Percentiles rank a stretch among this genome's conserved stretches.
phyloP scores from a whole-genome alignment of 176 grass and related monocot species.

The Coix lacrymajobi region DNA sequence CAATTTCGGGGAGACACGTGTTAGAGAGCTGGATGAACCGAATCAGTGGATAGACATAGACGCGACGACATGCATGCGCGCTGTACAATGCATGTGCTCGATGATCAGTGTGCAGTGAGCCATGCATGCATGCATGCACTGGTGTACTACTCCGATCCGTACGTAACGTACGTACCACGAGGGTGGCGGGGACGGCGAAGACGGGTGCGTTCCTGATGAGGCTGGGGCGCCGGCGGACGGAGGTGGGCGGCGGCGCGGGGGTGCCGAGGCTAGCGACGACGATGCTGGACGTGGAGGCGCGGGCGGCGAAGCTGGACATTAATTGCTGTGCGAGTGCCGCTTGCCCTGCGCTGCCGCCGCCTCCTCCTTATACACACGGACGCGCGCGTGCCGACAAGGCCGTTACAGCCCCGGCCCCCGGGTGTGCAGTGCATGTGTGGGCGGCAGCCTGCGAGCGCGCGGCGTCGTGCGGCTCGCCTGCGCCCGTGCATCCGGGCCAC shows the following conservation, averaged over 20 bases:
- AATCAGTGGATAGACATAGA: not conserved
- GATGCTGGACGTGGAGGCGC: slow-evolving; percentile 10
- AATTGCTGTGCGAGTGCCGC: slow-evolving; percentile 1
- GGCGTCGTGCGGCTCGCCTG: slow-evolving; percentile 25
- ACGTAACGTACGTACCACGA: slow-evolving; percentile 36
- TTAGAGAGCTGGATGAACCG: too few species aligned
- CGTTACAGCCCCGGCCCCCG: not conserved
- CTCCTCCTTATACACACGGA: slow-evolving; percentile 24
- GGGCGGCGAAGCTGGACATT: slow-evolving; percentile 48
- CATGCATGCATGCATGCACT: not conserved
- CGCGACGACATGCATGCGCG: not conserved
- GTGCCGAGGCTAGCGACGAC: slow-evolving; percentile 38
- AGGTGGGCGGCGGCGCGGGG: slow-evolving; percentile 12
- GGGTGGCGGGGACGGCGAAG: slow-evolving; percentile 34
- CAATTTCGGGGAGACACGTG: not conserved
- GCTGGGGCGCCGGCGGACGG: slow-evolving; percentile 28
- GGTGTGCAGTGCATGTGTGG: not conserved
- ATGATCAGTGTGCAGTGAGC: not conserved
- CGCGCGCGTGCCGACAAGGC: slow-evolving; percentile 11
- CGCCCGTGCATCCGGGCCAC: slow-evolving; percentile 36
- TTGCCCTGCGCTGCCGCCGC: not conserved
- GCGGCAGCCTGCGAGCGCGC: not conserved
- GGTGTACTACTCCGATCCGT: not conserved
- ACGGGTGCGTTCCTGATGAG: slow-evolving; percentile 62
- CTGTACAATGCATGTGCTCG: not conserved